Evolutionary conservation across 2,329 filamentous ascomycete genomes (phyloP).

Genomic region (Paecilomyces fulvus): DNA sequence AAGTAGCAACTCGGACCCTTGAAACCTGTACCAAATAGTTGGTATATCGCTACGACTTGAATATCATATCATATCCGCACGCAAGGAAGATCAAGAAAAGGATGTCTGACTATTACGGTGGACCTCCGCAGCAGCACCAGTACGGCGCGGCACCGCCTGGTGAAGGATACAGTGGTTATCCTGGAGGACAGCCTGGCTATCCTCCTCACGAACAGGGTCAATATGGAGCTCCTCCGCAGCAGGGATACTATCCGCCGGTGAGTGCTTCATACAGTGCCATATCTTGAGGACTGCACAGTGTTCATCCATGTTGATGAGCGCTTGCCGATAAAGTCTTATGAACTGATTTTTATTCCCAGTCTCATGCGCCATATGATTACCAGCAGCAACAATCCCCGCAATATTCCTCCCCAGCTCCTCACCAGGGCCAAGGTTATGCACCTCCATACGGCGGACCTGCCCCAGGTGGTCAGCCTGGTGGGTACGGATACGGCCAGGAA

Average conservation of each 20-base stretch:
- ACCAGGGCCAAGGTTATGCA: conserved; percentile 11
- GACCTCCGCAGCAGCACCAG: conserved; percentile 9
- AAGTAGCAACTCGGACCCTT: neutral
- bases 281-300: neutral
- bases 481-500: conserved; percentile 14
- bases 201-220: conserved; percentile 12
- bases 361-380: neutral
- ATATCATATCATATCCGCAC: neutral
- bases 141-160: conserved; percentile 10
- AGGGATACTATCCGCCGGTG: conserved; percentile 20
- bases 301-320: neutral
- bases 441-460: conserved; percentile 5
- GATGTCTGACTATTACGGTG: conserved; percentile 1
- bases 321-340: neutral
- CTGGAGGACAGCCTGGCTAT: conserved; percentile 13
- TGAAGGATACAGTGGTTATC: conserved; percentile 10
- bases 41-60: neutral
- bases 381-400: conserved; percentile 2
- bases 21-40: neutral
- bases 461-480: conserved; percentile 2
- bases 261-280: conserved; percentile 5
- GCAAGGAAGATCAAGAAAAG: neutral
- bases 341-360: neutral
- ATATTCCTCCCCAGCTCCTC: conserved; percentile 11
- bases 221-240: conserved; percentile 11